Base-by-base conservation (phyloP, 2,329 filamentous ascomycete species). In the Claviceps sp. region DNA sequence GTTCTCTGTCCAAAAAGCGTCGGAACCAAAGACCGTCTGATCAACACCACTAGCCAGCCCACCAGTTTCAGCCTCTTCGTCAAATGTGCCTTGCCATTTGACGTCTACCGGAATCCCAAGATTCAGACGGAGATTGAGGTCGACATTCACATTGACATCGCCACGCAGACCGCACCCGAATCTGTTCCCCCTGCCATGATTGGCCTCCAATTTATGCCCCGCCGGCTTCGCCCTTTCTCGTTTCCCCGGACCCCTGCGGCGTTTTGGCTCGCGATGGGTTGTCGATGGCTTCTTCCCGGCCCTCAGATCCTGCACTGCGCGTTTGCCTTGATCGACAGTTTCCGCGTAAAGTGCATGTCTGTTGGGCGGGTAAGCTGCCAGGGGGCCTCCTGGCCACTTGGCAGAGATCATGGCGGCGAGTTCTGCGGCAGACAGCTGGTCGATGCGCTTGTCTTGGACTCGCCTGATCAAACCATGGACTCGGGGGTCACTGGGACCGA, bases 381-480 rank as follows among this genome's bases (percentile, higher is more conserved):
- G 1, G 19, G 16, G 34, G n/a, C 13, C n/a, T 7, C 10, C 38
- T 4, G 19, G 30, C 50, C 50, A 51, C 22, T 47, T 51, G 50
- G 38, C 38, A 2, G 13, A 5, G 22, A 51, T 38, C 44, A 47
- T 46, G 22, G 34, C 37, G 30, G 30, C 24, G 11, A 51, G 50
- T 8, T 51, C 50, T 14, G 16, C 22, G n/a, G 37, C 44, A 10
- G 43, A 39, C 2, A 51, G 50, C 38, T 51, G 49, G 49, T 30
- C 17, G 16, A 51, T 46, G 34, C 17, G 42, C 41, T 44, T 50
- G 48, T 50, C 48, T 38, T 50, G 48, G 4, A 50, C 48, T 38
- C 40, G 19, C 13, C 17, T 47, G 30, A 7, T 34, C 30, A n/a
- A 24, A 19, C 8, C 10, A 6, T 37, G 7, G 40, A 16, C 24